Percentiles rank a stretch among this genome's conserved stretches.
These are phyloP conservation scores for Adiantum capillusveneris DNA, from an alignment of 75 land plant species.

Conservation along the genomic window DNA sequence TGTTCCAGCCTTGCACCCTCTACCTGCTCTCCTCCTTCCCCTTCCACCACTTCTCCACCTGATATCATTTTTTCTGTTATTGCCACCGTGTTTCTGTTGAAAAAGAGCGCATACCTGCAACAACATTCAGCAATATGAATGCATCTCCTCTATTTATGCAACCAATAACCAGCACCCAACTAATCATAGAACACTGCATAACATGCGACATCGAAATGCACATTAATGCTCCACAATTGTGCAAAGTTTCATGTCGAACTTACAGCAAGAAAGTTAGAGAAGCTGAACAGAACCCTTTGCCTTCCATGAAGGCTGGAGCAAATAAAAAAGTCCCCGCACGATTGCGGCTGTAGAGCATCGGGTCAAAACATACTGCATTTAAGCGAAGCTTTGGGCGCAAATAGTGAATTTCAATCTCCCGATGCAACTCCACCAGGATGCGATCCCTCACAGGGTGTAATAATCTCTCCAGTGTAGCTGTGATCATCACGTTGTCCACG, in stretches of 20 bases:
- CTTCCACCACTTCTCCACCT: constrained; percentile 11
- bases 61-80: constrained; percentile 39
- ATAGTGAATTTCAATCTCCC: constrained; percentile 32
- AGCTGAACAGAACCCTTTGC: constrained; percentile 33
- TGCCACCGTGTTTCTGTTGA: constrained; percentile 29
- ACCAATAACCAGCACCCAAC: too few relatives aligned
- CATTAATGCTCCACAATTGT: too few relatives aligned
- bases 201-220: too few relatives aligned
- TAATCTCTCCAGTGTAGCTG: constrained; percentile 43
- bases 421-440: constrained; percentile 37
- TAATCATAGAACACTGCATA: too few relatives aligned
- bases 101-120: constrained; percentile 40
- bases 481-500: constrained; percentile 35
- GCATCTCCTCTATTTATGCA: too few relatives aligned
- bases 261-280: constrained; percentile 35
- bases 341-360: constrained; percentile 21
- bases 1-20: constrained; percentile 24
- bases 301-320: constrained; percentile 37
- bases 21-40: constrained; percentile 1
- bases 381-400: constrained; percentile 29
- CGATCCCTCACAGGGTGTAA: constrained; percentile 24
- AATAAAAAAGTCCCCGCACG: constrained; percentile 32
- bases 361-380: constrained; percentile 13
- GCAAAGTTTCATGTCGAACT: constrained; percentile 9
- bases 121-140: too few relatives aligned